These are phyloP conservation scores for Erodium chrysanthum DNA, from an alignment of 441 rosid genomes.

Conservation along the genomic window DNA sequence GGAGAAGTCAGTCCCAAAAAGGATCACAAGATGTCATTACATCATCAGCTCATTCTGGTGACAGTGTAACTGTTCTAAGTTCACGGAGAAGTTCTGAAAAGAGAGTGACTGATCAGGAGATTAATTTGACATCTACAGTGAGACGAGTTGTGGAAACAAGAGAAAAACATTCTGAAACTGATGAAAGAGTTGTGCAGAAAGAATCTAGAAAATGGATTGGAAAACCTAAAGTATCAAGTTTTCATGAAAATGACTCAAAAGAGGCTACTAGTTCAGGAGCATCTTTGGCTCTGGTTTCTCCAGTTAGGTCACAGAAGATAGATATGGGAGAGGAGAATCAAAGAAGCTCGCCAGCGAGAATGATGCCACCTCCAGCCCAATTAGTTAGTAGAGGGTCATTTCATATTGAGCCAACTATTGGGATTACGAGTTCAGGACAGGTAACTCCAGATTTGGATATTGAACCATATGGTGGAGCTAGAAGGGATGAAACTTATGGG, in stretches of 20 bases:
- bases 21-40: slow-evolving; percentile 33
- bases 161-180: slow-evolving; percentile 24
- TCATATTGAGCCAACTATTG: slow-evolving; percentile 22
- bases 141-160: neutral
- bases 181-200: slow-evolving; percentile 24
- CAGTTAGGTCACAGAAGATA: slow-evolving; percentile 27
- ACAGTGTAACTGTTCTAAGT: slow-evolving; percentile 24
- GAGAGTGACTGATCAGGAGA: slow-evolving; percentile 36
- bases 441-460: slow-evolving; percentile 21
- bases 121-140: slow-evolving; percentile 13
- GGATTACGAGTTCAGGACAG: slow-evolving; percentile 24
- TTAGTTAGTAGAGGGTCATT: slow-evolving; percentile 32
- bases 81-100: slow-evolving; percentile 35
- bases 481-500: neutral
- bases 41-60: slow-evolving; percentile 30
- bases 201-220: slow-evolving; percentile 25
- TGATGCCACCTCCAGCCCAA: slow-evolving; percentile 54
- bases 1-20: slow-evolving; percentile 30
- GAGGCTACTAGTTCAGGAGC: slow-evolving; percentile 20
- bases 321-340: slow-evolving; percentile 28
- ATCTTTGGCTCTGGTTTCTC: slow-evolving; percentile 30
- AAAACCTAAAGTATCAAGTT: slow-evolving; percentile 23
- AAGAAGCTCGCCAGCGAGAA: slow-evolving; percentile 34
- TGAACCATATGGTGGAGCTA: slow-evolving; percentile 18
- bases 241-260: no score